Evolutionary conservation across 2,329 filamentous ascomycete species (phyloP).

Genomic region (Exophiala mesophila): DNA sequence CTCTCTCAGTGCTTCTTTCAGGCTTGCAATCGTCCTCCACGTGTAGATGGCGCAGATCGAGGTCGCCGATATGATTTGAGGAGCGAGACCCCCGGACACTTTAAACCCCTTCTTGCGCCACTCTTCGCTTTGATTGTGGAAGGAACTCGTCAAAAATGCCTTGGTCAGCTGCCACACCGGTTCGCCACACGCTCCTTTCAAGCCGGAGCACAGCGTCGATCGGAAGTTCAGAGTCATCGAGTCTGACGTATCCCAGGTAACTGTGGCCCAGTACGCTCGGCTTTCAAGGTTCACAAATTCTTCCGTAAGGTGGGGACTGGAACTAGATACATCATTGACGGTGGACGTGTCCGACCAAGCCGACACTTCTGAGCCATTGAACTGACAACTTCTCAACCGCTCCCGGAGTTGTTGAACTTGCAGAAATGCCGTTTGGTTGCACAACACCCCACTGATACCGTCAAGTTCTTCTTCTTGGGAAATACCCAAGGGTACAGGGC

Average conservation of each 20-base stretch:
- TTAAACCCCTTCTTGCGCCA: slow-evolving; percentile 27
- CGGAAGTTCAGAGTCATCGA: slow-evolving; percentile 40
- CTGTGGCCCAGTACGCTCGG: slow-evolving; percentile 39
- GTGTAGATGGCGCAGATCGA: slow-evolving; percentile 28
- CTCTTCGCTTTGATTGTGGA: slow-evolving; percentile 28
- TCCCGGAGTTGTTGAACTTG: slow-evolving; percentile 38
- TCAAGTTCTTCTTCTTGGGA: slow-evolving; percentile 39
- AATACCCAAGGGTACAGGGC: slow-evolving; percentile 37
- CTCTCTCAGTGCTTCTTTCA: slow-evolving; percentile 33
- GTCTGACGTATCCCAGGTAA: slow-evolving; percentile 41
- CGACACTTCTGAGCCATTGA: slow-evolving; percentile 4
- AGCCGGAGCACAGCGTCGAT: slow-evolving; percentile 37
- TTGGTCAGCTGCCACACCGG: slow-evolving; percentile 29
- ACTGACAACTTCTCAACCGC: slow-evolving; percentile 31
- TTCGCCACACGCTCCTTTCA: slow-evolving; percentile 29
- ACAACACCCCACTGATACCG: slow-evolving; percentile 37
- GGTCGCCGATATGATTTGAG: slow-evolving; percentile 30
- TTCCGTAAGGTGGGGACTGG: slow-evolving; percentile 28
- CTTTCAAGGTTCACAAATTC: slow-evolving; percentile 38
- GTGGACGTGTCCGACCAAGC: too few relatives aligned
- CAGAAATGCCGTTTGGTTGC: slow-evolving; percentile 38
- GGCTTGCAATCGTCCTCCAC: slow-evolving; percentile 30
- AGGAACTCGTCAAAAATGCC: slow-evolving; percentile 26
- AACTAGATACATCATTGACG: slow-evolving; percentile 11
- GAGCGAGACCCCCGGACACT: slow-evolving; percentile 29